phyloP scores from a whole-genome alignment of 2,329 filamentous ascomycete species.

The Beauveria sp. region DNA sequence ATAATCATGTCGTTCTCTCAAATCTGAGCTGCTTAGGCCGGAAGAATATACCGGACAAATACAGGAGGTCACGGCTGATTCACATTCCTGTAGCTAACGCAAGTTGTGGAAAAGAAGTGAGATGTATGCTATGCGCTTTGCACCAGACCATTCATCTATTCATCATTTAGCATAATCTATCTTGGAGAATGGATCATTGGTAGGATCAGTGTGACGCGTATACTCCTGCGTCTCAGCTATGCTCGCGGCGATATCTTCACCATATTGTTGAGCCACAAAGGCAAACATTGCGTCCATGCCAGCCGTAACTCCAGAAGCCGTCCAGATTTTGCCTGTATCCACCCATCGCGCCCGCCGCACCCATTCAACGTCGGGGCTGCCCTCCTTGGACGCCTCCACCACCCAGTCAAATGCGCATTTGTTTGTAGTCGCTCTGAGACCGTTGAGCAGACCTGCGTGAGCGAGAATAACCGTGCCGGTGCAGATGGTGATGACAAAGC shows the following conservation, averaged over 20 bases:
- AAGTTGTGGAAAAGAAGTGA: too few species aligned
- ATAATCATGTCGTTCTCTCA: too few species aligned
- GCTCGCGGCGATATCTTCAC: slow-evolving; percentile 10
- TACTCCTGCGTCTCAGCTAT: not conserved
- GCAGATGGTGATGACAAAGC: slow-evolving; percentile 48
- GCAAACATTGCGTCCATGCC: slow-evolving; percentile 55
- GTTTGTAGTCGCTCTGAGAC: slow-evolving; percentile 48
- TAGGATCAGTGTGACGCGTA: not conserved
- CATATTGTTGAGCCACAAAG: slow-evolving; percentile 25
- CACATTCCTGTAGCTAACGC: too few species aligned
- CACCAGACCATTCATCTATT: not conserved
- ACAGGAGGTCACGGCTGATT: too few species aligned
- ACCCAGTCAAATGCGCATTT: slow-evolving; percentile 40
- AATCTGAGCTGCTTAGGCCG: too few species aligned
- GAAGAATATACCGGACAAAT: too few species aligned
- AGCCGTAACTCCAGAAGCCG: slow-evolving; percentile 48
- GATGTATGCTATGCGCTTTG: not conserved
- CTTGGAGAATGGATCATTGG: not conserved
- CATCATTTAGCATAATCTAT: not conserved
- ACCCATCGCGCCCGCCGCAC: slow-evolving; percentile 49
- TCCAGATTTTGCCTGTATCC: slow-evolving; percentile 50
- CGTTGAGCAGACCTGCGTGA: slow-evolving; percentile 43
- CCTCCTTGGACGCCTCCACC: slow-evolving; percentile 16
- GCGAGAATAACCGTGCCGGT: slow-evolving; percentile 47
- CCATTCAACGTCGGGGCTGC: slow-evolving; percentile 41